Evolutionary conservation across 1,139 yeast genomes (phyloP), one percentile per base, ranked within the genome.

Genomic region (Scheffersomyces titani): DNA sequence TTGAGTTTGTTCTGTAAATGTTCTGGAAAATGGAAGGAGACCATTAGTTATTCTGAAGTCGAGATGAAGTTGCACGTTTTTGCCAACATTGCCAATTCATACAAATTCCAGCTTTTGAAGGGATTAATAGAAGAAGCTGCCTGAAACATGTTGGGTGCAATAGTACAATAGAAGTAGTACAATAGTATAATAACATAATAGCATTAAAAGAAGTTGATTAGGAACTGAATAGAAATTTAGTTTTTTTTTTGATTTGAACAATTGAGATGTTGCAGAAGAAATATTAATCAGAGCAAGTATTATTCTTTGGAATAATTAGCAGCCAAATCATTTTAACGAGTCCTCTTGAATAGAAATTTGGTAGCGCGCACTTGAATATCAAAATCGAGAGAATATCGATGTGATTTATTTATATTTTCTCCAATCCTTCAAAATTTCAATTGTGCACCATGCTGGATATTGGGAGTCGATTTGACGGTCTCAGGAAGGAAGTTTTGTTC

Each of bases 21-120:
- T 70, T 92, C 99, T 0, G 99, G 99, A 3, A 70, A 74, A 45
- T 94, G 97, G 97, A 75, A 72, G 1, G 89, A 86, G 55, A 85
- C 91, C 0, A 69, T 87, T 22, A 69, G 79, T 13, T 75, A 78
- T 54, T 73, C 69, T 2, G 82, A 79, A 0, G 69, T 92, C 6
- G 73, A 76, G 44, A 74, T 74, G 53, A 77, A 77, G 54, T 66
- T 87, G 6, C 73, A 71, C 13, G 78, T 86, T 0, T 90, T 82
- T 69, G 73, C 74, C 24, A 87, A 84, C 57, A 86, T 92, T 20
- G 85, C 96, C 0, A 73, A 75, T 18, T 82, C 73, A 55, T 90
- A 84, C 70, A 88, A 85, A 45, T 77, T 92, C 62, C 84, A 83
- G 57, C 71, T 91, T 55, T 72, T 92, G 53, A 73, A 75, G 55